Percentiles rank a stretch among this genome's conserved stretches.
Evolutionary conservation across 1,139 yeast genomes (phyloP).

Genomic region (Nakaseomyces delphensis): DNA sequence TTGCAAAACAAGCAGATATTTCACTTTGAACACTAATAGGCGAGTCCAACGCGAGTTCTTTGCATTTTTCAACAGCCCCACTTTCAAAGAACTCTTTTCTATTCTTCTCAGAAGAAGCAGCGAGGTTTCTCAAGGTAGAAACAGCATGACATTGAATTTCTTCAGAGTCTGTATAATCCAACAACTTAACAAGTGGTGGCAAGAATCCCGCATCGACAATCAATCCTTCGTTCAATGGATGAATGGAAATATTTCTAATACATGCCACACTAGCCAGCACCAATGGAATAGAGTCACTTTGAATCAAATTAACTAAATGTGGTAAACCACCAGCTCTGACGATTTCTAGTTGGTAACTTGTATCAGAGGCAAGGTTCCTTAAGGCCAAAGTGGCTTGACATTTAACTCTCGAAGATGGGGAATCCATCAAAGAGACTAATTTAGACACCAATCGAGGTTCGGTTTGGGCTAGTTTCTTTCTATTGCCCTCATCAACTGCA

Average conservation of each 20-base stretch:
- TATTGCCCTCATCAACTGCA: constrained; percentile 89
- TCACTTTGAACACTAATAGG: constrained; percentile 91
- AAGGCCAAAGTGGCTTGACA: constrained; percentile 97
- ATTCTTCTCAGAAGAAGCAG: constrained; percentile 90
- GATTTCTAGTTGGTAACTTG: constrained; percentile 82
- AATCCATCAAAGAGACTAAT: constrained; percentile 84
- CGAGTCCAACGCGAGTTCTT: constrained; percentile 73
- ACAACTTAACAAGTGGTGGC: constrained; percentile 75
- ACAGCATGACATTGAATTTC: constrained; percentile 98
- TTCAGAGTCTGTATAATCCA: constrained; percentile 81
- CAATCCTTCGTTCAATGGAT: constrained; percentile 89
- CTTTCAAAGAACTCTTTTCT: constrained; percentile 88
- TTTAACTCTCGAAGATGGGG: constrained; percentile 86
- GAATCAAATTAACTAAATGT: constrained; percentile 76
- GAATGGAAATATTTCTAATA: constrained; percentile 91
- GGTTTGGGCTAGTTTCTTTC: constrained; percentile 80
- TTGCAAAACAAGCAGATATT: constrained; percentile 95
- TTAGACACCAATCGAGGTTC: constrained; percentile 91
- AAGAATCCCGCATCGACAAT: constrained; percentile 95
- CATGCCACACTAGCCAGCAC: constrained; percentile 97
- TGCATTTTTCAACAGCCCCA: constrained; percentile 91
- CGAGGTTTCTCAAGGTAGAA: constrained; percentile 87
- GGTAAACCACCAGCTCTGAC: constrained; percentile 95
- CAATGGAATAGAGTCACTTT: constrained; percentile 84
- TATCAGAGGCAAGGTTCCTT: constrained; percentile 91